Evolutionary conservation across 2,329 filamentous ascomycete genomes (phyloP), one percentile per base, ranked within the genome.

Genomic region (Emergomyces africanus): DNA sequence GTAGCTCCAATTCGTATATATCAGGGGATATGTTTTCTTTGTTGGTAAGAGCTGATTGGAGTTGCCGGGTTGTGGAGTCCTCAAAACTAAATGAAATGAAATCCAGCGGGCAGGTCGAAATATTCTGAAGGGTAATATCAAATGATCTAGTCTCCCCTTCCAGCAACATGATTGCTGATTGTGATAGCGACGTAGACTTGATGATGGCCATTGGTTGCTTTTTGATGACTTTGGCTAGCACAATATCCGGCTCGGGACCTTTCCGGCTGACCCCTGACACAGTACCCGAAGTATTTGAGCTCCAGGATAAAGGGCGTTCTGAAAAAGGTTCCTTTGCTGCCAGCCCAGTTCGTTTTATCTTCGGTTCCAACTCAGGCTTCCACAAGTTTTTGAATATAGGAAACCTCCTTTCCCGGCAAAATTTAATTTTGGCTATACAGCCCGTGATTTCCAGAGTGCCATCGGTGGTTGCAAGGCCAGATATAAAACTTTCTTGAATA

Each of bases 121-220:
- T 77, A 64, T 99, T 99, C 64, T 87, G 82, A 15, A 97, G 75
- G 0, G 87, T 91, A 18, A 96, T 80, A 0, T 83, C 86, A 68
- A 97, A 95, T 0, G 78, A 77, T 65, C 85, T 86, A 25, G 81
- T 82, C 72, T 99, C 92, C 49, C 94, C 94, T 74, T 97, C 92
- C 5, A 99, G 78, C 12, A 99, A 81, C 90, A 96, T 96, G 41
- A 96, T 77, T 10, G 90, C 88, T 25, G 88, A 89, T 67, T 96
- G 91, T 0, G 87, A 83, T 1, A 96, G 79, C 14, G 87, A 89
- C 3, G 86, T 87, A 8, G 85, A 85, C 67, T 88, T 86, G 23
- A 96, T 80, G 2, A 85, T 76, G 3, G 97, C 76, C 3, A 89
- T 75, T 5, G 94, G 94, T 69, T 96, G 90, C 50, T 84, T 78